phyloP scores from a whole-genome alignment of 768 basidiomycete genomes.

The Daedalea quercina region DNA sequence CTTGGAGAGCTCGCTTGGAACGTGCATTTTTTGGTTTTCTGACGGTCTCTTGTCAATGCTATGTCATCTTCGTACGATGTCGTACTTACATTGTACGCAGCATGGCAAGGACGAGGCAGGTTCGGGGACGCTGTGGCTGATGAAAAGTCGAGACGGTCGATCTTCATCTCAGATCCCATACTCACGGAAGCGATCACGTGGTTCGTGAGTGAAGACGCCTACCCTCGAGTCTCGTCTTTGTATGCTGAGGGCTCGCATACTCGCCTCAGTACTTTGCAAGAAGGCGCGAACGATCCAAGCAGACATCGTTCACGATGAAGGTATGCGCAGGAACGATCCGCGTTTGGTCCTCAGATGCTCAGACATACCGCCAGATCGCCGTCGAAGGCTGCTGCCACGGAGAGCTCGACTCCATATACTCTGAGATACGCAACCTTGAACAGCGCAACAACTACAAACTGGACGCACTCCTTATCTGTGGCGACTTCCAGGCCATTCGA shows the following conservation, averaged over 20 bases:
- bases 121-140: background rate
- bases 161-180: background rate
- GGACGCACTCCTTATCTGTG: constrained; percentile 86
- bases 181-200: too few relatives aligned
- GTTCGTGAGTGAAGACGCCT: too few relatives aligned
- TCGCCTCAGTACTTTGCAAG: too few relatives aligned
- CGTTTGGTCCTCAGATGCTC: too few relatives aligned
- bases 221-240: too few relatives aligned
- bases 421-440: constrained; percentile 60
- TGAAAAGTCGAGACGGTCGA: background rate
- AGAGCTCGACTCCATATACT: constrained; percentile 82
- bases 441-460: constrained; percentile 54
- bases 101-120: constrained; percentile 8
- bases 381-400: constrained; percentile 97
- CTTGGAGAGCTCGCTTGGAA: constrained; percentile 83
- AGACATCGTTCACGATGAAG: too few relatives aligned
- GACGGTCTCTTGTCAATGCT: background rate
- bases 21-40: constrained; percentile 96
- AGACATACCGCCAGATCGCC: constrained; percentile 50
- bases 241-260: too few relatives aligned
- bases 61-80: background rate
- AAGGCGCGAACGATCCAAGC: too few relatives aligned
- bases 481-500: constrained; percentile 92
- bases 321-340: too few relatives aligned
- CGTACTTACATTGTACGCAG: constrained; percentile 23